Conservation (phyloP, 495 filamentous ascomycete species). For the Filosporella fistucella region DNA sequence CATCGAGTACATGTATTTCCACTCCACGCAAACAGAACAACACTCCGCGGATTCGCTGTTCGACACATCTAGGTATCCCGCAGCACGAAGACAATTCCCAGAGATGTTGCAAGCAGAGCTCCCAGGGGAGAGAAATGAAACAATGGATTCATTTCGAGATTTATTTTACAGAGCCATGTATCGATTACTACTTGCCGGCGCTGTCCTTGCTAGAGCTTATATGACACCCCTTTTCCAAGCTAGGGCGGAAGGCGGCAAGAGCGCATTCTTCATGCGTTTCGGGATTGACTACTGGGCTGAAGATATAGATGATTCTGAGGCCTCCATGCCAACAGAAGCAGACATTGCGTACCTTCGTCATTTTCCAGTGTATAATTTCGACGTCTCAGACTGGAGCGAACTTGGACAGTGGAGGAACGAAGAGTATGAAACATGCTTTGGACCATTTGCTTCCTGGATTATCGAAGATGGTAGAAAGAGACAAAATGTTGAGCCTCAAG, state of each 20-base stretch:
- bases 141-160: slow-evolving; percentile 11
- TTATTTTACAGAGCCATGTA: slow-evolving; percentile 14
- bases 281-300: neutral
- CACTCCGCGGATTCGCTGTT: neutral
- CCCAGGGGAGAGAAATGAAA: slow-evolving; percentile 9
- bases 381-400: slow-evolving; percentile 12
- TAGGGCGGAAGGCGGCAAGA: slow-evolving; percentile 7
- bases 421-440: slow-evolving; percentile 13
- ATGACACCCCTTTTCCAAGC: slow-evolving; percentile 14
- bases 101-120: slow-evolving; percentile 4
- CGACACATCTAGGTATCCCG: slow-evolving; percentile 2
- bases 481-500: slow-evolving; percentile 1
- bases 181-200: slow-evolving; percentile 13
- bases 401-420: slow-evolving; percentile 10
- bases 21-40: neutral
- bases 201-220: slow-evolving; percentile 14
- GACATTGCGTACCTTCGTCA: slow-evolving; percentile 12
- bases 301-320: neutral
- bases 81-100: slow-evolving; percentile 7
- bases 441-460: slow-evolving; percentile 14
- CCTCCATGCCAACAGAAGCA: neutral
- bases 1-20: slow-evolving; percentile 14
- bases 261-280: neutral
- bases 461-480: slow-evolving; percentile 14
- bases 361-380: slow-evolving; percentile 14